Conservation (phyloP, 805 yeast species). For the Candida parachauliodes region DNA sequence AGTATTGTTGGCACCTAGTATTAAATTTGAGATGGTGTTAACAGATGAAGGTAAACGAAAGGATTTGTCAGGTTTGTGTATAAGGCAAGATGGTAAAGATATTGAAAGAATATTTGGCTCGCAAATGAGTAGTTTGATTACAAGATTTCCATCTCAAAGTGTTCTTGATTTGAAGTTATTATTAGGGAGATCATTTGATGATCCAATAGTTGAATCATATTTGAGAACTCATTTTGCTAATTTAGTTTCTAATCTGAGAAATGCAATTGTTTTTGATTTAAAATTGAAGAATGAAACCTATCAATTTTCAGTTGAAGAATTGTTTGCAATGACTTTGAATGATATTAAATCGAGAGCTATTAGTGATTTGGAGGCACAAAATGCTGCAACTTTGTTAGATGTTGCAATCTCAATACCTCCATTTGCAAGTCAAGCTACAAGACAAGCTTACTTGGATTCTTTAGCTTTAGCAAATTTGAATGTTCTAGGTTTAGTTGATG, state of each 20-base stretch:
- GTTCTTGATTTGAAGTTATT: slow-evolving; percentile 65
- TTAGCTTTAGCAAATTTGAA: slow-evolving; percentile 65
- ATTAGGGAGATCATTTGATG: slow-evolving; percentile 59
- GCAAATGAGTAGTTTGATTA: slow-evolving; percentile 62
- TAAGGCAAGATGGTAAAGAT: slow-evolving; percentile 40
- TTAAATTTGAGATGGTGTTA: slow-evolving; percentile 80
- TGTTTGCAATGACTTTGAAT: slow-evolving; percentile 75
- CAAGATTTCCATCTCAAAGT: slow-evolving; percentile 72
- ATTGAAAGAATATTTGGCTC: slow-evolving; percentile 77
- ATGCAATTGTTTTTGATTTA: slow-evolving; percentile 56
- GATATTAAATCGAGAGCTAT: slow-evolving; percentile 67
- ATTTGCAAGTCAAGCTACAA: slow-evolving; percentile 57
- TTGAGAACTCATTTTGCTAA: slow-evolving; percentile 50
- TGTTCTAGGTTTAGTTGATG: slow-evolving; percentile 71
- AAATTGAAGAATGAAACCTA: slow-evolving; percentile 29
- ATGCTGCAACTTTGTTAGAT: slow-evolving; percentile 54
- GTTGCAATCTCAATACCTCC: slow-evolving; percentile 79
- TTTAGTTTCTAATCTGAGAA: slow-evolving; percentile 37
- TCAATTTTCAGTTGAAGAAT: slow-evolving; percentile 61
- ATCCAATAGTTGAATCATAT: slow-evolving; percentile 46
- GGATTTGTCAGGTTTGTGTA: slow-evolving; percentile 74
- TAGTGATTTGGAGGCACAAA: slow-evolving; percentile 50
- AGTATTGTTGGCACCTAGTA: slow-evolving; percentile 84
- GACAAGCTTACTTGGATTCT: slow-evolving; percentile 69
- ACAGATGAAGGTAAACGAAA: slow-evolving; percentile 91